phyloP scores from a whole-genome alignment of 2,329 filamentous ascomycete species.

The Colletotrichum sp. region DNA sequence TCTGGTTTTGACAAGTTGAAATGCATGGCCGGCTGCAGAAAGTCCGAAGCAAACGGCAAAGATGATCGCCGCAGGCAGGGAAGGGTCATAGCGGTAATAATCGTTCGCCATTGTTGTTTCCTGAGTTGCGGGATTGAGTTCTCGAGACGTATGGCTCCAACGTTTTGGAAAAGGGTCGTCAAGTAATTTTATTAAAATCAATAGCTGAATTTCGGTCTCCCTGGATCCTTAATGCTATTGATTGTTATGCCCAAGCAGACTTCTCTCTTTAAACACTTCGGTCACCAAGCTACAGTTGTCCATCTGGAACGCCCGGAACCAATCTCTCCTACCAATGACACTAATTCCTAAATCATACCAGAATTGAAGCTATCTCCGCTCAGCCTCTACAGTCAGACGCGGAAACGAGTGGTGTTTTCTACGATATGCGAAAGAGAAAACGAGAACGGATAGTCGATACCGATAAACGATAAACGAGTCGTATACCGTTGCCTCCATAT shows the following conservation, averaged over 20 bases:
- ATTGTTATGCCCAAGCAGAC: background rate
- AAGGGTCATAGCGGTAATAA: conserved; percentile 55
- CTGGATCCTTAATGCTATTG: background rate
- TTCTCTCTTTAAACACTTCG: background rate
- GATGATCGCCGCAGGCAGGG: conserved; percentile 43
- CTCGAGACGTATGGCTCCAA: no score
- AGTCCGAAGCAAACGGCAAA: conserved; percentile 46
- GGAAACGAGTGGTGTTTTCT: background rate
- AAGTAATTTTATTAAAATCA: background rate
- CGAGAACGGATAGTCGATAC: background rate
- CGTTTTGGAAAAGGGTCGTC: background rate
- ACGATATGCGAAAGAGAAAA: background rate
- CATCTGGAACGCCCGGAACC: background rate
- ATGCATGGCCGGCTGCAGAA: conserved; percentile 42
- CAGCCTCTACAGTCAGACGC: background rate
- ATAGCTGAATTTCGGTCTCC: background rate
- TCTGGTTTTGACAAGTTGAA: conserved; percentile 42
- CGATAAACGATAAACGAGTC: background rate
- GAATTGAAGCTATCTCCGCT: background rate
- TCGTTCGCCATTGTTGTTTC: conserved; percentile 2
- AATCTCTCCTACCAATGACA: background rate
- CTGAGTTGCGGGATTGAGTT: background rate
- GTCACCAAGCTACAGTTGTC: background rate
- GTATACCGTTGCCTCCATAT: background rate
- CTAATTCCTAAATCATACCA: background rate